Percentiles rank a stretch among this genome's conserved stretches.
Evolutionary conservation across 345 rosid species (phyloP).

Genomic region (Camelina laxa): DNA sequence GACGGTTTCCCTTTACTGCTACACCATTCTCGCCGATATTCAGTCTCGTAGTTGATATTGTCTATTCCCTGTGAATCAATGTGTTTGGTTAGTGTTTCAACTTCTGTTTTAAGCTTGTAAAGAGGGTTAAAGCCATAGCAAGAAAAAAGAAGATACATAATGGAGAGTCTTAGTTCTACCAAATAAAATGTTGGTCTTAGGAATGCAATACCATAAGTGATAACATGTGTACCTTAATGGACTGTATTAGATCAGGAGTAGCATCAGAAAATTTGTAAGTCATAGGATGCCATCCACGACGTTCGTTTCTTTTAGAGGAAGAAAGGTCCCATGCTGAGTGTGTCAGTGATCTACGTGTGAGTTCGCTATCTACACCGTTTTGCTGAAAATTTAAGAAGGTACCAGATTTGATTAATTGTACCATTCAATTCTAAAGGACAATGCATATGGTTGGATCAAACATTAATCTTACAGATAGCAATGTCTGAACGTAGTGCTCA

Average conservation of each 20-base stretch:
- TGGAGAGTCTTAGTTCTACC: not conserved
- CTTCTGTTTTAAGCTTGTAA: not conserved
- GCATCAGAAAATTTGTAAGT: slow-evolving; percentile 87
- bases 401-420: slow-evolving; percentile 2
- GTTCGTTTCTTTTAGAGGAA: slow-evolving; percentile 72
- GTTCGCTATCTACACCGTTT: slow-evolving; percentile 79
- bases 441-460: slow-evolving; percentile 24
- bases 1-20: slow-evolving; percentile 81
- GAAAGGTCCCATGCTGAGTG: slow-evolving; percentile 91
- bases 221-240: slow-evolving; percentile 68
- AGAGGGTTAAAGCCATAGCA: not conserved
- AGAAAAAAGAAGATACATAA: not conserved
- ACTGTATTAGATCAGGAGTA: slow-evolving; percentile 64
- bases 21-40: slow-evolving; percentile 94
- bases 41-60: slow-evolving; percentile 86
- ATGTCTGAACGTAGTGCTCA: slow-evolving; percentile 96
- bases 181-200: not conserved
- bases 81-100: slow-evolving; percentile 1
- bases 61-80: slow-evolving; percentile 62
- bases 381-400: slow-evolving; percentile 55
- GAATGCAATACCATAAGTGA: not conserved
- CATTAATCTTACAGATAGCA: slow-evolving; percentile 72
- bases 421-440: not conserved
- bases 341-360: slow-evolving; percentile 76
- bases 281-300: slow-evolving; percentile 94